These are phyloP conservation scores for Curvularia sp. DNA, from an alignment of 2,329 filamentous ascomycete species.

Conservation along the genomic window DNA sequence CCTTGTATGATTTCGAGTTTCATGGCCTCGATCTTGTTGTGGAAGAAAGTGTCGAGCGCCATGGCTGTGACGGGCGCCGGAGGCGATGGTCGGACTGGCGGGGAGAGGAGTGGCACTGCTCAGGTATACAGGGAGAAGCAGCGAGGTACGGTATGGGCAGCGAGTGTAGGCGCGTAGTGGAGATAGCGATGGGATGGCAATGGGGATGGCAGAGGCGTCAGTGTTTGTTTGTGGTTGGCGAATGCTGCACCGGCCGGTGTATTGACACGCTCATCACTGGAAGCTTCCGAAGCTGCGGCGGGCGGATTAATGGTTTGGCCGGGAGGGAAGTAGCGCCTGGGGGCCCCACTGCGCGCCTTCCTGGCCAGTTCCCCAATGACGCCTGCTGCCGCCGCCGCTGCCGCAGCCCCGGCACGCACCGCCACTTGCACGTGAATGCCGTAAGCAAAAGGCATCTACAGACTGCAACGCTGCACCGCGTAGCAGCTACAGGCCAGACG, in stretches of 20 bases:
- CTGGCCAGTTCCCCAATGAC: background rate
- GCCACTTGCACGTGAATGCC: background rate
- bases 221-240: background rate
- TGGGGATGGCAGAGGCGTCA: conserved; percentile 5
- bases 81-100: conserved; percentile 14
- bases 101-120: background rate
- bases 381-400: background rate
- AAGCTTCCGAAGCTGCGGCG: conserved; percentile 27
- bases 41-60: conserved; percentile 99
- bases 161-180: background rate
- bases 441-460: too few species aligned
- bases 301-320: conserved; percentile 23
- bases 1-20: conserved; percentile 99
- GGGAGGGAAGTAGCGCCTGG: background rate
- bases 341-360: background rate
- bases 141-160: background rate
- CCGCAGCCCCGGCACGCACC: background rate
- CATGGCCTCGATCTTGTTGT: conserved; percentile 99
- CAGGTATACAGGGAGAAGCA: background rate
- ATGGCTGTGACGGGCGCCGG: conserved; percentile 65
- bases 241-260: conserved; percentile 4
- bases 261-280: conserved; percentile 17
- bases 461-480: too few species aligned
- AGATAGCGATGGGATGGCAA: conserved; percentile 13
- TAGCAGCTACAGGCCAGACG: background rate